These are phyloP conservation scores for Moesziomyces antarcticus DNA, from an alignment of 1,284 basidiomycete species.

Conservation along the genomic window DNA sequence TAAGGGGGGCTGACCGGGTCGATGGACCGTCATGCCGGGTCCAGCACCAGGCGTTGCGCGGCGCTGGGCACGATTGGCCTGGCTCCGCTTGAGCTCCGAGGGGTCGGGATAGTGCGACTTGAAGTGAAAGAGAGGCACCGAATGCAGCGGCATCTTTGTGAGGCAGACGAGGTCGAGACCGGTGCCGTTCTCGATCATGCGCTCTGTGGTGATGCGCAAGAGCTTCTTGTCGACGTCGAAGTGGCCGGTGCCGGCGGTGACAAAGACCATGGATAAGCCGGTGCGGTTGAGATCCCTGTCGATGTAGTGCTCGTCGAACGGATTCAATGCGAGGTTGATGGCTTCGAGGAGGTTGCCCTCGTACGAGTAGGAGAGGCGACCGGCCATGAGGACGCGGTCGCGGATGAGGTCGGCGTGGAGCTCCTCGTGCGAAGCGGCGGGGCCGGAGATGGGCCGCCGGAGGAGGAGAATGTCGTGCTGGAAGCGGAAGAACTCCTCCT, in stretches of 20 bases:
- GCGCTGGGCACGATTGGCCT: conserved; percentile 21
- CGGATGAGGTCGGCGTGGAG: conserved; percentile 53
- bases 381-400: conserved; percentile 68
- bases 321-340: conserved; percentile 90
- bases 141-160: conserved; percentile 91
- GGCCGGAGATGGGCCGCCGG: conserved; percentile 51
- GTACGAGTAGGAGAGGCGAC: conserved; percentile 84
- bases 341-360: conserved; percentile 95
- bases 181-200: conserved; percentile 95
- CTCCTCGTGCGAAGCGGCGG: conserved; percentile 53
- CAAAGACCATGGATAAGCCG: conserved; percentile 83
- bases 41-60: conserved; percentile 22
- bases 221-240: conserved; percentile 91
- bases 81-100: conserved; percentile 31
- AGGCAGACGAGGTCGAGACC: conserved; percentile 89
- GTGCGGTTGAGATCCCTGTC: conserved; percentile 95
- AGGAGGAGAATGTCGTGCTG: conserved; percentile 66
- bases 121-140: conserved; percentile 71
- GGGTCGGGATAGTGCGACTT: conserved; percentile 48
- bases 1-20: conserved; percentile 22
- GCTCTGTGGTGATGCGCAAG: conserved; percentile 88
- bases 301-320: conserved; percentile 93
- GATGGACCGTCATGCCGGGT: conserved; percentile 32
- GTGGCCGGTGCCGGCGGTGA: conserved; percentile 94
- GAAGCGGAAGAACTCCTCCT: conserved; percentile 73